phyloP scores from a whole-genome alignment of 768 basidiomycete species.

The Lactarius hengduanensis region DNA sequence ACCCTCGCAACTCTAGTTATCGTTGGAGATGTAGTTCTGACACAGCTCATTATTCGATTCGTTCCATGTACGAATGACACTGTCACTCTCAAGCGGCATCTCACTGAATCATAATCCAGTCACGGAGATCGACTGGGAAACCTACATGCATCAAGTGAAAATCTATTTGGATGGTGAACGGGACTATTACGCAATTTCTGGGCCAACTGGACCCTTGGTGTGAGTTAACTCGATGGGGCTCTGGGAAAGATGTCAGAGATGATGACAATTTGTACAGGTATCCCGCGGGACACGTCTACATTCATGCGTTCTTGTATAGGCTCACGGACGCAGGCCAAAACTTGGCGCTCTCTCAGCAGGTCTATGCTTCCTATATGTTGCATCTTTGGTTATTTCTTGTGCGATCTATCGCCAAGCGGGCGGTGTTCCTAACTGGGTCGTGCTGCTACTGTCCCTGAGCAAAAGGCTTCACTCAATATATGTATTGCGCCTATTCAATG shows the following conservation, averaged over 20 bases:
- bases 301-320: conserved; percentile 68
- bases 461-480: conserved; percentile 95
- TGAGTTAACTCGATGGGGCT: conserved; percentile 40
- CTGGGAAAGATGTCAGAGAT: neutral
- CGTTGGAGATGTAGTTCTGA: conserved; percentile 73
- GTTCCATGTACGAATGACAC: conserved; percentile 67
- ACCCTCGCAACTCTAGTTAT: conserved; percentile 60
- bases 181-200: conserved; percentile 77
- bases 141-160: conserved; percentile 88
- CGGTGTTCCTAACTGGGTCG: conserved; percentile 66
- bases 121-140: conserved; percentile 98
- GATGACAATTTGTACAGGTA: conserved; percentile 54
- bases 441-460: conserved; percentile 77
- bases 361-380: conserved; percentile 77
- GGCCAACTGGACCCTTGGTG: conserved; percentile 94
- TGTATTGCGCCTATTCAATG: conserved; percentile 90
- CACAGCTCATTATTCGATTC: conserved; percentile 74
- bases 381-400: conserved; percentile 61
- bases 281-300: conserved; percentile 88
- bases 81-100: conserved; percentile 14
- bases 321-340: conserved; percentile 62
- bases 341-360: conserved; percentile 65
- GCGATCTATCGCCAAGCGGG: conserved; percentile 64
- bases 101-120: conserved; percentile 50
- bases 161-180: conserved; percentile 78